phyloP scores from a whole-genome alignment of 2,329 filamentous ascomycete species.

The Ophiostoma montium region DNA sequence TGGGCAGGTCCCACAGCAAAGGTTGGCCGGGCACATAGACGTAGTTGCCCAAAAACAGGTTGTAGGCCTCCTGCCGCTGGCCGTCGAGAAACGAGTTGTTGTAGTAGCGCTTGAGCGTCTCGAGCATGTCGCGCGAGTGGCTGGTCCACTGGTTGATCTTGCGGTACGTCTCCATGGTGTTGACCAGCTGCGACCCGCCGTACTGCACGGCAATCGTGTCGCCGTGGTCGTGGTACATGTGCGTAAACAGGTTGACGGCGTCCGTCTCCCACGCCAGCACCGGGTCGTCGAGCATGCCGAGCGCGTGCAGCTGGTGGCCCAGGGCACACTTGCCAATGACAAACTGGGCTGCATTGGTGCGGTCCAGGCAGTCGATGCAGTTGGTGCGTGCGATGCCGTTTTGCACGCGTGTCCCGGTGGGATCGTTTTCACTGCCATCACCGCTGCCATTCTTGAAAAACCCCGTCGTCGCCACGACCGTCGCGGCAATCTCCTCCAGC shows the following conservation, averaged over 20 bases:
- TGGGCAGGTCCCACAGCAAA: slow-evolving; percentile 91
- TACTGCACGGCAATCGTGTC: slow-evolving; percentile 98
- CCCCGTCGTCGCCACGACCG: slow-evolving; percentile 70
- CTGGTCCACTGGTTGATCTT: slow-evolving; percentile 99
- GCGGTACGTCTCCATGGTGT: slow-evolving; percentile 97
- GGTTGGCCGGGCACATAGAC: slow-evolving; percentile 76
- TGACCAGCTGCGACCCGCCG: slow-evolving; percentile 91
- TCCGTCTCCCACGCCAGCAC: slow-evolving; percentile 88
- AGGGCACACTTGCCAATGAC: slow-evolving; percentile 92
- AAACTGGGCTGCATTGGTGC: slow-evolving; percentile 95
- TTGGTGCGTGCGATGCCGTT: slow-evolving; percentile 92
- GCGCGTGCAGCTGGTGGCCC: slow-evolving; percentile 78
- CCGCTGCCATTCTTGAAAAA: slow-evolving; percentile 91
- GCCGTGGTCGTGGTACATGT: slow-evolving; percentile 97
- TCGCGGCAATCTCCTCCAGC: slow-evolving; percentile 77
- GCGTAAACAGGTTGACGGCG: slow-evolving; percentile 87
- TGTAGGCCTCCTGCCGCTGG: slow-evolving; percentile 96
- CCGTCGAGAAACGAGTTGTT: slow-evolving; percentile 93
- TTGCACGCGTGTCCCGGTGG: slow-evolving; percentile 49
- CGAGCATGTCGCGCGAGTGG: slow-evolving; percentile 95
- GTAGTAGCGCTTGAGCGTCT: slow-evolving; percentile 97
- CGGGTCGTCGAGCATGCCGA: slow-evolving; percentile 68
- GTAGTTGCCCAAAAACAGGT: slow-evolving; percentile 93
- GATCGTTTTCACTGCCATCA: slow-evolving; percentile 31
- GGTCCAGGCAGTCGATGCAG: slow-evolving; percentile 93